Percentiles rank a stretch among this genome's conserved stretches.
Evolutionary conservation across 306 rosid species (phyloP).

Genomic region (Mucuna pruriens): DNA sequence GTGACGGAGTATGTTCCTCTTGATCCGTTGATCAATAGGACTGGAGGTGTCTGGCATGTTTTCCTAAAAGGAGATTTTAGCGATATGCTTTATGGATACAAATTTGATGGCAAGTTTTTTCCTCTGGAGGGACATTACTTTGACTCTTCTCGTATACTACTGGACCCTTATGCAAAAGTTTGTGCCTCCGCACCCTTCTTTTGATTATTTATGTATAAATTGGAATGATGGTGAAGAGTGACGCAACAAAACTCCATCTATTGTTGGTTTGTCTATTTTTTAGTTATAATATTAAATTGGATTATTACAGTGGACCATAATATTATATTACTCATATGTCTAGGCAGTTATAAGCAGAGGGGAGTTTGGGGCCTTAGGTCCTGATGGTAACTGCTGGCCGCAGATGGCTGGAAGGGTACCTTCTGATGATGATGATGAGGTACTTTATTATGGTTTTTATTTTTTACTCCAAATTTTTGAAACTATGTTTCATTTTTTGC

Average conservation of each 20-base stretch:
- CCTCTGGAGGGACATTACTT: constrained; percentile 75
- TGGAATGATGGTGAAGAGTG: background rate
- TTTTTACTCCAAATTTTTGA: constrained; percentile 11
- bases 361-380: constrained; percentile 74
- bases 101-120: constrained; percentile 73
- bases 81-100: constrained; percentile 84
- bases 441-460: constrained; percentile 40
- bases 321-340: constrained; percentile 47
- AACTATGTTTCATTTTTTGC: background rate
- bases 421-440: constrained; percentile 57
- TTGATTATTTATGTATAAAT: background rate
- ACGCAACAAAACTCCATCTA: background rate
- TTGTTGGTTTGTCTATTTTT: background rate
- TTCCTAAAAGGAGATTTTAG: constrained; percentile 78
- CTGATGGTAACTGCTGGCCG: constrained; percentile 89
- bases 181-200: constrained; percentile 37
- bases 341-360: constrained; percentile 96
- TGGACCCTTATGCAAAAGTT: constrained; percentile 96
- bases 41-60: constrained; percentile 93
- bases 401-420: constrained; percentile 93
- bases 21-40: constrained; percentile 70
- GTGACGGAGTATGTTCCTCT: constrained; percentile 73
- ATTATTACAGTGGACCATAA: constrained; percentile 27
- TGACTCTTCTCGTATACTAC: constrained; percentile 66
- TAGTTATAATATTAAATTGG: background rate